These are phyloP conservation scores for Cymbopogon flexuosus DNA, from an alignment of 202 grass and related monocot species.

Conservation along the genomic window DNA sequence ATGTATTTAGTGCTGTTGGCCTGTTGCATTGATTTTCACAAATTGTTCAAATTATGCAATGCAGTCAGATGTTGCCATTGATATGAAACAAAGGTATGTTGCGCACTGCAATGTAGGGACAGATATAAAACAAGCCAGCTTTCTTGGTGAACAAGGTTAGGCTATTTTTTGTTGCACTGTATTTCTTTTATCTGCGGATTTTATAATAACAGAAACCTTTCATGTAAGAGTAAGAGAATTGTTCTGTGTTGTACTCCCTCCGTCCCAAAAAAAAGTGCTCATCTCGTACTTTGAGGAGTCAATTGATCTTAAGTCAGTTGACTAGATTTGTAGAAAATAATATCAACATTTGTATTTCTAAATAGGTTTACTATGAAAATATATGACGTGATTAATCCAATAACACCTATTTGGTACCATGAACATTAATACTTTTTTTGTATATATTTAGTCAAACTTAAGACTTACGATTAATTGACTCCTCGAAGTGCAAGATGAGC, in stretches of 20 bases:
- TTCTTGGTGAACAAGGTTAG: slow-evolving; percentile 82
- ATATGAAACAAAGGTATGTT: slow-evolving; percentile 98
- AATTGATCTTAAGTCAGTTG: neutral
- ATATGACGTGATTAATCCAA: neutral
- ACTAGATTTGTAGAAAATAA: neutral
- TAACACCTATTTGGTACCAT: neutral
- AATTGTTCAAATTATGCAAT: slow-evolving; percentile 31
- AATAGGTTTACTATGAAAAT: neutral
- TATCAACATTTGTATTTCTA: neutral
- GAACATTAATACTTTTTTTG: neutral
- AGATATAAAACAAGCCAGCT: slow-evolving; percentile 98
- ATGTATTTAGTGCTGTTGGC: slow-evolving; percentile 1
- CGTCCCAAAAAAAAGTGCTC: neutral
- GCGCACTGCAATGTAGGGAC: slow-evolving; percentile 91
- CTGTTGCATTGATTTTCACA: slow-evolving; percentile 13
- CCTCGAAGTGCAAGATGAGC: neutral
- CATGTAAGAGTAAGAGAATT: neutral
- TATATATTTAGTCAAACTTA: neutral
- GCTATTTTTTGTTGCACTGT: slow-evolving; percentile 14
- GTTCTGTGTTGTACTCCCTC: neutral
- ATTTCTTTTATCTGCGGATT: neutral
- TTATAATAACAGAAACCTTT: slow-evolving; percentile 17
- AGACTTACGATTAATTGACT: neutral
- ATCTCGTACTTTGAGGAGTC: neutral
- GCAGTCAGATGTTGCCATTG: slow-evolving; percentile 77